A percentile compares a stretch with the other conserved stretches of the same genome.
Evolutionary conservation across 495 filamentous ascomycete genomes (phyloP).

Genomic region (Penicillium salamii): DNA sequence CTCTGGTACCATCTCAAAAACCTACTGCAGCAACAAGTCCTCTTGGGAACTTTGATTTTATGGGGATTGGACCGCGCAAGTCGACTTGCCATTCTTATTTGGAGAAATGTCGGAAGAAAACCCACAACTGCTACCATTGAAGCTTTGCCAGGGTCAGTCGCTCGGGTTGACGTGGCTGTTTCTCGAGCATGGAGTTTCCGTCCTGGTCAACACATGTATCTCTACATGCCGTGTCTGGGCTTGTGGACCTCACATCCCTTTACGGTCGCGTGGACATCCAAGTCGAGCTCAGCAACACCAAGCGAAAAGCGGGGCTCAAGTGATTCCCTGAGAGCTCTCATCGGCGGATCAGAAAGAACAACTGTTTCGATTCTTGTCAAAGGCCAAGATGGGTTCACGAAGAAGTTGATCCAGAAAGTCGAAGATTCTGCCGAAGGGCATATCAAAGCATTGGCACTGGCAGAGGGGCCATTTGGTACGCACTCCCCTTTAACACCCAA

Average conservation of each 20-base stretch:
- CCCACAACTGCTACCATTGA: slow-evolving; percentile 50
- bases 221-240: slow-evolving; percentile 50
- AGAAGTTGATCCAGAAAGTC: slow-evolving; percentile 46
- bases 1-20: slow-evolving; percentile 54
- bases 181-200: slow-evolving; percentile 47
- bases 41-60: slow-evolving; percentile 36
- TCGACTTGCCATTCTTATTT: slow-evolving; percentile 51
- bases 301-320: slow-evolving; percentile 31
- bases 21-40: slow-evolving; percentile 38
- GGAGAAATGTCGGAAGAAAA: slow-evolving; percentile 54
- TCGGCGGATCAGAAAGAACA: slow-evolving; percentile 30
- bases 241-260: slow-evolving; percentile 58
- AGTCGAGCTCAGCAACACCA: neutral
- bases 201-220: slow-evolving; percentile 55
- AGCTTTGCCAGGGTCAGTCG: slow-evolving; percentile 48
- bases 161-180: slow-evolving; percentile 48
- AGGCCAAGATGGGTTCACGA: slow-evolving; percentile 53
- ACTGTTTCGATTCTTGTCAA: slow-evolving; percentile 54
- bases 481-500: neutral
- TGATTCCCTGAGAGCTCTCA: slow-evolving; percentile 34
- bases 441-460: slow-evolving; percentile 46
- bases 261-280: slow-evolving; percentile 52
- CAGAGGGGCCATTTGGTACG: slow-evolving; percentile 57
- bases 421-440: slow-evolving; percentile 34
- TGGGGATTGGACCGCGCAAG: slow-evolving; percentile 49